Evolutionary conservation across 768 basidiomycete species (phyloP).

Genomic region (Hygrocybe punicea): DNA sequence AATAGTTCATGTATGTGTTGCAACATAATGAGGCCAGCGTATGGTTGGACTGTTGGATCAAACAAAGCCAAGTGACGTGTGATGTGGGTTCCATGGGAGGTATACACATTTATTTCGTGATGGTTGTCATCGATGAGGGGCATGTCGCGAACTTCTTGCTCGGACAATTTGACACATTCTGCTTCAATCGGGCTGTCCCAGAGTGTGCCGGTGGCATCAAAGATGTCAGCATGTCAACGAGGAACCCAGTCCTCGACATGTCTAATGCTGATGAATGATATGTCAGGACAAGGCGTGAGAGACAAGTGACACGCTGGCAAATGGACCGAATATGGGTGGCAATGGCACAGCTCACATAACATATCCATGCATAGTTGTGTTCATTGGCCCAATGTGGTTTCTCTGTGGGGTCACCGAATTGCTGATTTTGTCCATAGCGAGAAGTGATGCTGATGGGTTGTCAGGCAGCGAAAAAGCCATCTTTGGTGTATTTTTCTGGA

Average conservation of each 20-base stretch:
- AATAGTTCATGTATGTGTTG: too few relatives aligned
- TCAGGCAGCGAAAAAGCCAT: neutral
- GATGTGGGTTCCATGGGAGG: neutral
- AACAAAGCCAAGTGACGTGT: too few relatives aligned
- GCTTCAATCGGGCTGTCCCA: too few relatives aligned
- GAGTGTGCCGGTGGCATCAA: too few relatives aligned
- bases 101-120: neutral
- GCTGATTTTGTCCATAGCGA: conserved; percentile 1
- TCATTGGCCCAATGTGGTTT: neutral
- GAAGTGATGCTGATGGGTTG: neutral
- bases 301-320: too few relatives aligned
- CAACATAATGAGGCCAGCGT: too few relatives aligned
- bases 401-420: neutral
- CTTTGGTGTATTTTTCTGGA: neutral
- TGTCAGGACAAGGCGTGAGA: too few relatives aligned
- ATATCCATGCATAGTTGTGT: neutral
- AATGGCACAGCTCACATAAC: neutral
- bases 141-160: too few relatives aligned
- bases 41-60: too few relatives aligned
- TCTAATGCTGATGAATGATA: too few relatives aligned
- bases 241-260: too few relatives aligned
- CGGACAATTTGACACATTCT: neutral
- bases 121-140: neutral
- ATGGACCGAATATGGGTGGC: neutral
- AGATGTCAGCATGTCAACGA: too few relatives aligned